Percentiles rank a stretch among this genome's conserved stretches.
phyloP scores from a whole-genome alignment of 148 eudicot species.

The Tetragonia tetragonoides region DNA sequence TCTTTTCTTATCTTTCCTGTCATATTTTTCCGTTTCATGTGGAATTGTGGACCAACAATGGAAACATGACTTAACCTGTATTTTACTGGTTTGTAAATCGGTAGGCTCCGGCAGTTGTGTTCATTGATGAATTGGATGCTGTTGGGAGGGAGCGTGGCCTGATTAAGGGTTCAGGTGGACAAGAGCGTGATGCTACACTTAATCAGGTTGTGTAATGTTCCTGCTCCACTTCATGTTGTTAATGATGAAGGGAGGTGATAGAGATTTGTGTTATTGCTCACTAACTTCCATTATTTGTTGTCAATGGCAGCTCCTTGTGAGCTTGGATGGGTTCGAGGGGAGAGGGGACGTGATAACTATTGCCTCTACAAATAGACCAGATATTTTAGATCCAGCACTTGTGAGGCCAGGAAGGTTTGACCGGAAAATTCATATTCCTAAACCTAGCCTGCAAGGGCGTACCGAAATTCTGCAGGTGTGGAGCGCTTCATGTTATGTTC shows the following conservation, averaged over 20 bases:
- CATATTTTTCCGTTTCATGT: not conserved
- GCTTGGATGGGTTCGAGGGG: conserved; percentile 97
- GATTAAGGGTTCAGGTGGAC: conserved; percentile 96
- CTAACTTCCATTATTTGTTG: conserved; percentile 1
- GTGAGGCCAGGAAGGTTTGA: conserved; percentile 97
- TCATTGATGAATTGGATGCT: conserved; percentile 98
- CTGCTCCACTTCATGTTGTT: conserved; percentile 2
- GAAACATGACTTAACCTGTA: conserved; percentile 1
- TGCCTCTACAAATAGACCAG: conserved; percentile 97
- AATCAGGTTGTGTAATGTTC: conserved; percentile 62
- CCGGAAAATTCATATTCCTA: conserved; percentile 79
- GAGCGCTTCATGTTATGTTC: conserved; percentile 1
- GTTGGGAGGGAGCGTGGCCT: conserved; percentile 98
- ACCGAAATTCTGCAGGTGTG: conserved; percentile 73
- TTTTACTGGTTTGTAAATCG: conserved; percentile 24
- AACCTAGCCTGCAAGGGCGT: conserved; percentile 84
- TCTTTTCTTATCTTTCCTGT: not conserved
- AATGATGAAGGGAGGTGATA: conserved; percentile 10
- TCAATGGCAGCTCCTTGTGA: conserved; percentile 73
- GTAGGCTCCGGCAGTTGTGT: conserved; percentile 95
- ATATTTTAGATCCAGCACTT: conserved; percentile 91
- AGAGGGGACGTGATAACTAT: conserved; percentile 92
- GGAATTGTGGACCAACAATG: not conserved
- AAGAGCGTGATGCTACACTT: conserved; percentile 98
- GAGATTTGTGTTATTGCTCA: not conserved